Conservation (phyloP, 2,329 filamentous ascomycete genomes). For the Sporothrix dimorphospora region DNA sequence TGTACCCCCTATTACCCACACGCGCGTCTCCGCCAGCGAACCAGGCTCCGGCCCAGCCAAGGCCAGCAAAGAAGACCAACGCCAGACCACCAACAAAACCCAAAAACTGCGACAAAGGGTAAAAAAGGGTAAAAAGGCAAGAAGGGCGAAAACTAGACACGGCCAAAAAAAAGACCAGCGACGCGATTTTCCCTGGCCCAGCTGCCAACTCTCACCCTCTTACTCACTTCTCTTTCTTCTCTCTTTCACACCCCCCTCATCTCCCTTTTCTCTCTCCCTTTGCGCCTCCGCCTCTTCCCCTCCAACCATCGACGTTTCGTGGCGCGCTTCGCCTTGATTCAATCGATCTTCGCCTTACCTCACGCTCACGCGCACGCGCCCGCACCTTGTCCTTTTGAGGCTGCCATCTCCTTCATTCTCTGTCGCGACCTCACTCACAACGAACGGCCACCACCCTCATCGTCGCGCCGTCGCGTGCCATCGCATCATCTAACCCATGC, state of each 20-base stretch:
- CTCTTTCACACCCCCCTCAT: background rate
- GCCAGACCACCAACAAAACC: background rate
- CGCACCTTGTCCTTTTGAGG: background rate
- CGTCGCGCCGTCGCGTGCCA: conserved; percentile 25
- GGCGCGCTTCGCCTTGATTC: background rate
- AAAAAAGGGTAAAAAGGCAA: background rate
- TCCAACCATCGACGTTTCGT: background rate
- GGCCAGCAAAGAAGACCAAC: background rate
- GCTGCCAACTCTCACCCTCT: conserved; percentile 2
- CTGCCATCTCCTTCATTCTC: background rate
- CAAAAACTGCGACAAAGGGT: conserved; percentile 3
- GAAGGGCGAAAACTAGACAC: conserved; percentile 22
- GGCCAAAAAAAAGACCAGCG: conserved; percentile 12
- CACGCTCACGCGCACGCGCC: background rate
- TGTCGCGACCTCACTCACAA: background rate
- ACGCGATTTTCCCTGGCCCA: conserved; percentile 18
- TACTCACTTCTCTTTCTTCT: conserved; percentile 5
- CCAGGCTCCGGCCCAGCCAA: background rate
- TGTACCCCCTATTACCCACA: conserved; percentile 6
- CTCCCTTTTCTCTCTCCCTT: background rate
- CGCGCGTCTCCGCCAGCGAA: conserved; percentile 19
- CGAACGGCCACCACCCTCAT: background rate
- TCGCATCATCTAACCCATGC: conserved; percentile 40
- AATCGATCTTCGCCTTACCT: background rate
- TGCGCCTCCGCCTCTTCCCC: background rate